These are phyloP conservation scores for Dryas octopetala DNA, from an alignment of 306 rosid genomes.

Conservation along the genomic window DNA sequence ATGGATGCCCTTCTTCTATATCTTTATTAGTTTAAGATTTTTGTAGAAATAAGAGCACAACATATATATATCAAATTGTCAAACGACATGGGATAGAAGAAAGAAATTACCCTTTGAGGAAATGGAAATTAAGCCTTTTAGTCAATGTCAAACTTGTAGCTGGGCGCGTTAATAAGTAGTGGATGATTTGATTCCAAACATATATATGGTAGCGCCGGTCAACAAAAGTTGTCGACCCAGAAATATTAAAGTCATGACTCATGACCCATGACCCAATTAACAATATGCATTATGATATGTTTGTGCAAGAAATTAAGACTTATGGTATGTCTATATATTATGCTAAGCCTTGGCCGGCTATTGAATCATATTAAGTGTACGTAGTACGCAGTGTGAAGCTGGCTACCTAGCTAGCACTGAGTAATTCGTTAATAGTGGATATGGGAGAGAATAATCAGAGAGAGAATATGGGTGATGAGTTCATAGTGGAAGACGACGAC, in stretches of 20 bases:
- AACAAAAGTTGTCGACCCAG: slow-evolving; percentile 1
- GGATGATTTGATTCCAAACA: not conserved
- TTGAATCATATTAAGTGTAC: no score
- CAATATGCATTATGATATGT: no score
- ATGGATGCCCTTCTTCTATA: not conserved
- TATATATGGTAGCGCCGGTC: not conserved
- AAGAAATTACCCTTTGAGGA: not conserved
- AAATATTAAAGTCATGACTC: not conserved
- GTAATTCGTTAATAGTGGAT: not conserved
- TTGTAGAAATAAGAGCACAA: not conserved
- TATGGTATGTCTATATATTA: no score
- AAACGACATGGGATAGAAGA: not conserved
- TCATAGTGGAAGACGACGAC: not conserved
- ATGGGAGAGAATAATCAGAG: not conserved
- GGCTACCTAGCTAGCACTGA: no score
- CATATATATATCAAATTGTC: not conserved
- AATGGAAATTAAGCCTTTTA: not conserved
- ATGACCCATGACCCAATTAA: no score
- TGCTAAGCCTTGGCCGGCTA: no score
- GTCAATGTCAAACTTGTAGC: no score
- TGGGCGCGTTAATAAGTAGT: not conserved
- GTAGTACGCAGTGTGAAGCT: no score
- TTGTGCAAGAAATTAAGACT: not conserved
- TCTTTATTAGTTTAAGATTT: not conserved
- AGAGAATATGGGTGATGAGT: not conserved